Evolutionary conservation across 148 eudicot genomes (phyloP).

Genomic region (Rhododendron simsii): DNA sequence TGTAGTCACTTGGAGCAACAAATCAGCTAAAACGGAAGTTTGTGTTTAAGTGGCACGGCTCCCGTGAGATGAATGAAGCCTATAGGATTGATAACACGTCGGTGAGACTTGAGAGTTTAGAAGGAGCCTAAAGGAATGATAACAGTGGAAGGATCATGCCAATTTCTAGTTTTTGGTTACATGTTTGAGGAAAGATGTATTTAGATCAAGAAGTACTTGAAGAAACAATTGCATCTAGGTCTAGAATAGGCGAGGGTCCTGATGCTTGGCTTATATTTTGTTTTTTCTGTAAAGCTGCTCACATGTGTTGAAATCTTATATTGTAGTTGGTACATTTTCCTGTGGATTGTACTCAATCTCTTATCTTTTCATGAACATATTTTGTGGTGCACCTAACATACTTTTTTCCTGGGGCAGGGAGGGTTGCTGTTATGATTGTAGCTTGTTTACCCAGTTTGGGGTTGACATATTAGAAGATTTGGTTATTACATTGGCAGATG

Average conservation of each 20-base stretch:
- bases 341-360: background rate
- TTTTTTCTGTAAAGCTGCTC: background rate
- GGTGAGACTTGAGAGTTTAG: background rate
- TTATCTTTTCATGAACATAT: background rate
- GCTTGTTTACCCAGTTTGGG: conserved; percentile 53
- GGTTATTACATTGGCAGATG: conserved; percentile 78
- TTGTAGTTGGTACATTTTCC: background rate
- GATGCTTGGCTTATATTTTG: background rate
- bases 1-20: background rate
- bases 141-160: background rate
- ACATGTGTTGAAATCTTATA: background rate
- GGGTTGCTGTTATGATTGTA: conserved; percentile 51
- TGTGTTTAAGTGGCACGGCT: background rate
- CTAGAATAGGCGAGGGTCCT: background rate
- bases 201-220: background rate
- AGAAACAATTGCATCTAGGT: background rate
- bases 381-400: background rate
- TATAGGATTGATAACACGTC: background rate
- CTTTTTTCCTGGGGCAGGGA: conserved; percentile 39
- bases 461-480: conserved; percentile 80
- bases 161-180: background rate
- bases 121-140: background rate
- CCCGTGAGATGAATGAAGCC: background rate
- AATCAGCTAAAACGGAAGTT: background rate
- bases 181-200: background rate